Evolutionary conservation across 441 rosid genomes (phyloP).

Genomic region (Croton setiger): DNA sequence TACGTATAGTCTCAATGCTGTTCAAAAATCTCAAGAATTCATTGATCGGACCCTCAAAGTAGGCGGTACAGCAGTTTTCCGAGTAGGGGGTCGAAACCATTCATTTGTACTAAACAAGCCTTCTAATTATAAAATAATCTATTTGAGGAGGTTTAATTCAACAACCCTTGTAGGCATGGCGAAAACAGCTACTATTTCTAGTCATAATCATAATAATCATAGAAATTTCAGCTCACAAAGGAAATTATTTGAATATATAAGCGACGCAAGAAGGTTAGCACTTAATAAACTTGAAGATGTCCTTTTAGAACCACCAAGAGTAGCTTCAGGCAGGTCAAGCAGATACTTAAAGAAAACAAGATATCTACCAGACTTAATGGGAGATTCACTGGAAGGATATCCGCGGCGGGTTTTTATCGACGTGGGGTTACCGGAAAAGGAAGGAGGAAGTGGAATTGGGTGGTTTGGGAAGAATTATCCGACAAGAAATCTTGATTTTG

Average conservation of each 20-base stretch:
- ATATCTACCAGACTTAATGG: slow-evolving; percentile 60
- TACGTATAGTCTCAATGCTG: slow-evolving; percentile 27
- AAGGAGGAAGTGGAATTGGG: slow-evolving; percentile 43
- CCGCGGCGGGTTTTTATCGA: slow-evolving; percentile 66
- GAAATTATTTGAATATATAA: neutral
- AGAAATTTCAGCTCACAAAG: neutral
- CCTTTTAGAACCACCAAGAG: slow-evolving; percentile 74
- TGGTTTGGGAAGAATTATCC: slow-evolving; percentile 77
- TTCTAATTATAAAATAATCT: slow-evolving; percentile 44
- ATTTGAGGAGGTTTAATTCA: slow-evolving; percentile 38
- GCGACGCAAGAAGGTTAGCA: slow-evolving; percentile 28
- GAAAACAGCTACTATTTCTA: neutral
- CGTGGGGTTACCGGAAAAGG: slow-evolving; percentile 43
- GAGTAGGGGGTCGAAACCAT: slow-evolving; percentile 30
- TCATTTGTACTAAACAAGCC: slow-evolving; percentile 38
- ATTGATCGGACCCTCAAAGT: slow-evolving; percentile 53
- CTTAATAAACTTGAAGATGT: slow-evolving; percentile 64
- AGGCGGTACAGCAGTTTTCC: slow-evolving; percentile 47
- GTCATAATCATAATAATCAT: too few species aligned
- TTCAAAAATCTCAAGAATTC: slow-evolving; percentile 41
- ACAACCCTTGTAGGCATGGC: slow-evolving; percentile 5
- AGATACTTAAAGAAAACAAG: slow-evolving; percentile 50
- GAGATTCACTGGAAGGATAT: slow-evolving; percentile 54
- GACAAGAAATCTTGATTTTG: slow-evolving; percentile 55
- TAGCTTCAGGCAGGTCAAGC: slow-evolving; percentile 57